Evolutionary conservation across 495 filamentous ascomycete species (phyloP), one percentile per base, ranked within the genome.

Genomic region (Xylaria palmicola): DNA sequence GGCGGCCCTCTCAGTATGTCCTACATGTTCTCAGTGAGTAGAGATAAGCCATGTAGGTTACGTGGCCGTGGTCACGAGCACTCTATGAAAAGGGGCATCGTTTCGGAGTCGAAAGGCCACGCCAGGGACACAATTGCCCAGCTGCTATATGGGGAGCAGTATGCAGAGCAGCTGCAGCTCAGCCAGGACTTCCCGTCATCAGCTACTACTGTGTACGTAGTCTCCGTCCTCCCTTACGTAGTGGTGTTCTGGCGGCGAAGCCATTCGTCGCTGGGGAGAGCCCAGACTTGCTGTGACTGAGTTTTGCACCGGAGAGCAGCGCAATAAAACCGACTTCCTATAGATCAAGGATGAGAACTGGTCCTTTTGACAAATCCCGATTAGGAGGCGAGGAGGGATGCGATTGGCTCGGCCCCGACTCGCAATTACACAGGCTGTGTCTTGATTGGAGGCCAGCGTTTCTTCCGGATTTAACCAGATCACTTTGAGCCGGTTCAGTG

Each of bases 391-490:
- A 20, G 22, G 29, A 8, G 44, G 27, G 15, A 26, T 27, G 15
- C n/a, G 10, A 43, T 44, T 45, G 58, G 49, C 37, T 37, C 20
- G 39, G 41, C 29, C 17, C 13, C 39, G 3, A 17, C 15, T 51
- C 15, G 13, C 47, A n/a, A 29, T 50, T 44, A 15, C 36, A 20
- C n/a, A 24, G 24, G 10, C 4, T 52, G 58, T 20, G 6, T 45
- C 13, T n/a, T 61, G 49, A 61, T 61, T 55, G 59, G 59, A 61
- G 39, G 36, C 27, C 47, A 27, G 22, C 37, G 49, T 54, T 47
- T 61, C 57, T 61, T 47, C 59, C 50, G 59, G 39, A 53, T 61
- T 61, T 61, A 61, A 20, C 59, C 59, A 60, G 58, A 54, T 30
- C 41, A 58, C 54, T 57, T n/a, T 45, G 54, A 47, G 34, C 54